Evolutionary conservation across 305 asterid species (phyloP).

Genomic region (Solanum hybrid): DNA sequence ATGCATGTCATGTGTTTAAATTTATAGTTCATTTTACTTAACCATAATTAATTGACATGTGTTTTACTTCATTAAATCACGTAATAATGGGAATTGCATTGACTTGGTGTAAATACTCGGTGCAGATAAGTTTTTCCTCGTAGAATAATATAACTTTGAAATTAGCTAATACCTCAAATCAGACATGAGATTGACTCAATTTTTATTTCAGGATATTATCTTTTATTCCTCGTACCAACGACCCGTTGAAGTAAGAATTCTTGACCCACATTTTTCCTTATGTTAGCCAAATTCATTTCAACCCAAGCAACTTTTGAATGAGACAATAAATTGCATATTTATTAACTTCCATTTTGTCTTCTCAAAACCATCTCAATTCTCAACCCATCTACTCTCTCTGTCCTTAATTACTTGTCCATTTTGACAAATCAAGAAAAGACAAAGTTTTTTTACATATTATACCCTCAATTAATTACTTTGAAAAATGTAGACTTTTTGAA

Average conservation of each 20-base stretch:
- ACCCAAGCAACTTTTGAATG: neutral
- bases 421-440: too few relatives aligned
- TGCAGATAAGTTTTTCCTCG: too few relatives aligned
- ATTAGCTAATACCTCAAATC: neutral
- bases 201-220: neutral
- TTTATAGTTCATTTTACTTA: too few relatives aligned
- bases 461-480: too few relatives aligned
- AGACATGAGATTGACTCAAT: neutral
- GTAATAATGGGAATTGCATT: too few relatives aligned
- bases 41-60: too few relatives aligned
- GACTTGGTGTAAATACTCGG: too few relatives aligned
- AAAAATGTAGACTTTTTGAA: too few relatives aligned
- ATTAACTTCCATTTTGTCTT: neutral
- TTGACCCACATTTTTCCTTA: neutral
- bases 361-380: neutral
- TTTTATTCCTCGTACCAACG: neutral
- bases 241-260: neutral
- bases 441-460: too few relatives aligned
- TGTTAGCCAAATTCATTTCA: neutral
- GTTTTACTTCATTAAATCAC: too few relatives aligned
- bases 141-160: neutral
- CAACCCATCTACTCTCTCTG: rapidly evolving
- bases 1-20: too few relatives aligned
- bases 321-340: neutral
- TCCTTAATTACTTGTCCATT: too few relatives aligned